Conservation (phyloP, 345 rosid genomes). For the Murraya koenigii region DNA sequence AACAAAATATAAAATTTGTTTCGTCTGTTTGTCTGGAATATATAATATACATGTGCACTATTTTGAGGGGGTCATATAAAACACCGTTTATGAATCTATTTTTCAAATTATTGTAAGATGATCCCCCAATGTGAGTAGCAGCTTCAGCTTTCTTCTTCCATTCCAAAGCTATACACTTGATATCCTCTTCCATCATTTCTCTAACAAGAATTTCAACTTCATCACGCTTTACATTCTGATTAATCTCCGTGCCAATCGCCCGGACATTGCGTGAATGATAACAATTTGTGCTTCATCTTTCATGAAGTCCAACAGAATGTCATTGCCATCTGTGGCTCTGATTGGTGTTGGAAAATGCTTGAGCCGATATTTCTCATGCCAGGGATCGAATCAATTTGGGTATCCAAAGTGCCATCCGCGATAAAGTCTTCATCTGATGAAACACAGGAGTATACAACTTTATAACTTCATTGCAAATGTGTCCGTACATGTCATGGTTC, state of each 20-base stretch:
- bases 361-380: background rate
- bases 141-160: background rate
- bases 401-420: background rate
- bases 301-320: background rate
- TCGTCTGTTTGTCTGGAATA: no score
- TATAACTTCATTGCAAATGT: no score
- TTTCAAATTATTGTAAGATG: background rate
- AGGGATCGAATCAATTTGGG: background rate
- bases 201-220: background rate
- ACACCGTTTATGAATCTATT: background rate
- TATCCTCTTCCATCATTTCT: background rate
- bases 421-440: background rate
- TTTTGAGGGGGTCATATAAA: no score
- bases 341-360: background rate
- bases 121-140: background rate
- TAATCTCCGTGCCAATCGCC: conserved; percentile 10
- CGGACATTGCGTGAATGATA: background rate
- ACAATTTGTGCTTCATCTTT: background rate
- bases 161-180: background rate
- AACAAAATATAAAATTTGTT: no score
- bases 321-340: background rate
- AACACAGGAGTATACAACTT: no score
- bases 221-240: conserved; percentile 9
- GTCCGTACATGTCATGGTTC: no score
- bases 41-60: no score